These are phyloP conservation scores for Xylariaceae sp. DNA, from an alignment of 2,329 filamentous ascomycete species.

Conservation along the genomic window DNA sequence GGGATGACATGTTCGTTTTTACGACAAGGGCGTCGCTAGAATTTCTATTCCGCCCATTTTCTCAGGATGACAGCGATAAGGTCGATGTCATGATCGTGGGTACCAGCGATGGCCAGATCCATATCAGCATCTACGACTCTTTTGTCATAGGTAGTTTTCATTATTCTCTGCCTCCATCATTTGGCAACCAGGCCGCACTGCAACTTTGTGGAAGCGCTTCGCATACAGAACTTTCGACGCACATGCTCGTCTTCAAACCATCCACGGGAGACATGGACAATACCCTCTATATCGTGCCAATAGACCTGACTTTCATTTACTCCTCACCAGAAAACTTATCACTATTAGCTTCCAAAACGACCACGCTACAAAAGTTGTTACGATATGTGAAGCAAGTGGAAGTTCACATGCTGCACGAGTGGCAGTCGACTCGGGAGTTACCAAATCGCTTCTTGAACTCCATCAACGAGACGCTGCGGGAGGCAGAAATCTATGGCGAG, in stretches of 20 bases:
- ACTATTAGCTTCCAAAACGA: conserved; percentile 79
- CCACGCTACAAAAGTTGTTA: conserved; percentile 79
- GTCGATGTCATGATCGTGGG: conserved; percentile 76
- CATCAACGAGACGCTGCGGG: conserved; percentile 69
- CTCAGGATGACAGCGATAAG: conserved; percentile 63
- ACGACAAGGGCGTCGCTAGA: conserved; percentile 67
- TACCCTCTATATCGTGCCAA: conserved; percentile 61
- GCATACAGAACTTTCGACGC: conserved; percentile 69
- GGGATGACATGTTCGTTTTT: conserved; percentile 59
- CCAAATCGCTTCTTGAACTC: conserved; percentile 73
- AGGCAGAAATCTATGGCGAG: conserved; percentile 54
- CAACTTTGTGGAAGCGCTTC: conserved; percentile 60
- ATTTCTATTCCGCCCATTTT: conserved; percentile 60
- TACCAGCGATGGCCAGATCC: conserved; percentile 64
- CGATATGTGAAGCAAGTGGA: conserved; percentile 81
- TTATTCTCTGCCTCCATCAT: conserved; percentile 40
- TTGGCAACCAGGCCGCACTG: conserved; percentile 26
- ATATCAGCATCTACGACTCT: conserved; percentile 80
- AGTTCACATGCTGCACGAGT: conserved; percentile 74
- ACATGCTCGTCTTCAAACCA: conserved; percentile 62
- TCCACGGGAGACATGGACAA: conserved; percentile 38
- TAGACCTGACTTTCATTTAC: conserved; percentile 80
- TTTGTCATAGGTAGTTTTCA: conserved; percentile 70
- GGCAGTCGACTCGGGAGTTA: conserved; percentile 75
- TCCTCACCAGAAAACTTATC: conserved; percentile 76